Base-by-base conservation (phyloP, 495 filamentous ascomycete species). In the Aspergillus diversus region DNA sequence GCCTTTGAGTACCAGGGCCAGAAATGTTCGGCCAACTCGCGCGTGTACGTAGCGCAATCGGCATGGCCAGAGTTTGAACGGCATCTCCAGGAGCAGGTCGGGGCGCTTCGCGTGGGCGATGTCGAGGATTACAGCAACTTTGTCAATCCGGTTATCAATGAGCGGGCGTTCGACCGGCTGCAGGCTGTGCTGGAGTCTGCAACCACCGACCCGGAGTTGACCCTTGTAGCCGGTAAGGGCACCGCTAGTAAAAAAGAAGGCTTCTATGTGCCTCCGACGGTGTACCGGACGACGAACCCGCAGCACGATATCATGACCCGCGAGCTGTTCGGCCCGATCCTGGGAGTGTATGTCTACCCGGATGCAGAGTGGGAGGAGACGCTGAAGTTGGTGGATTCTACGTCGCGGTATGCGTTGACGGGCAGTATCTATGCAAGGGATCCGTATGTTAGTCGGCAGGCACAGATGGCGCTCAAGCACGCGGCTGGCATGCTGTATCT, bases 1-100 rank as follows among this genome's bases (percentile, higher is more conserved):
- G 89, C 92, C 9, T 96, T 94, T 68, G 92, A 96, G 77, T 96
- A 90, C 69, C 89, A 92, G 70, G 92, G 92, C 8, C 92, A 96
- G 69, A 96, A 95, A 72, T 95, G 91, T 78, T 90, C 87, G 67
- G 91, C 91, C 58, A 90, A 88, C 27, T 93, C 90, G 47, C 86
- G 91, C 16, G 70, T 86, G 12, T 95, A 95, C 70, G 81, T 95
- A 6, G 83, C 91, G 4, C 75, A 83, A 65, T 90, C 87, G 4
- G 67, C 87, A 13, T 88, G 87, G 83, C 81, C 84, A 4, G 76
- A 84, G 57, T 91, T 92, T 77, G 66, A 69, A 21, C 68, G 80
- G 48, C 76, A 76, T 57, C 80, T 93, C 33, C 75, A 78, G 9
- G 74, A 71, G 17, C 62, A 72, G 54, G 65, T 67, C 4, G 56